Evolutionary conservation across 2,329 filamentous ascomycete genomes (phyloP).

Genomic region (Diatrype stigma): DNA sequence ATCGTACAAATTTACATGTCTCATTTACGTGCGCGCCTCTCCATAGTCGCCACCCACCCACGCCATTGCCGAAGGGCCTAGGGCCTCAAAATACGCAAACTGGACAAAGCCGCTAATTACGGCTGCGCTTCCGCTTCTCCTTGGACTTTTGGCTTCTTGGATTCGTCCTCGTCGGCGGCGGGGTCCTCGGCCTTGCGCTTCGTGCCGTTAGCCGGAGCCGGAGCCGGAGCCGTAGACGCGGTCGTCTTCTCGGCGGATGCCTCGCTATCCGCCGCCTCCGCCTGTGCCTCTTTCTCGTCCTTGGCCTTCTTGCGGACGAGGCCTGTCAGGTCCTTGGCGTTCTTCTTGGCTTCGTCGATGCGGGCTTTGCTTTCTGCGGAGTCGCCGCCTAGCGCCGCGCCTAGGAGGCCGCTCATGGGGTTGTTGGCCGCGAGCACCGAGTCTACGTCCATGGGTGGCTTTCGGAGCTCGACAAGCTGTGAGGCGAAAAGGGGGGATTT

Average conservation of each 20-base stretch:
- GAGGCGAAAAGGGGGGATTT: slow-evolving; percentile 2
- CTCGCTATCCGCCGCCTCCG: slow-evolving; percentile 2
- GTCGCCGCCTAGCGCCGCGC: slow-evolving; percentile 59
- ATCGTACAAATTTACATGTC: too few species aligned
- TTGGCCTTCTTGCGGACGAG: slow-evolving; percentile 65
- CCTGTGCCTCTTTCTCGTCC: slow-evolving; percentile 27
- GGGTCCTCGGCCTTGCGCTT: slow-evolving; percentile 40
- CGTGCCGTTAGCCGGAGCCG: slow-evolving; percentile 28
- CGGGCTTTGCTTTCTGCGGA: slow-evolving; percentile 57
- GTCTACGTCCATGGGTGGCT: slow-evolving; percentile 56
- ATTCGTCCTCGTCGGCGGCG: slow-evolving; percentile 25
- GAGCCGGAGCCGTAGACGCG: slow-evolving; percentile 15
- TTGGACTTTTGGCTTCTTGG: slow-evolving; percentile 35
- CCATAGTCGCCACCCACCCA: too few species aligned
- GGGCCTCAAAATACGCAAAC: too few species aligned
- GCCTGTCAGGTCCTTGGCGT: slow-evolving; percentile 69
- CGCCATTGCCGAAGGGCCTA: too few species aligned
- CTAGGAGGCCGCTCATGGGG: slow-evolving; percentile 56
- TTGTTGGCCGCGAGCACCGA: slow-evolving; percentile 49
- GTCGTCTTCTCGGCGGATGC: slow-evolving; percentile 21
- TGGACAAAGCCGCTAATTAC: slow-evolving; percentile 1
- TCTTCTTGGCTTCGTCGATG: slow-evolving; percentile 68
- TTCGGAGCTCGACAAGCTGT: slow-evolving; percentile 65
- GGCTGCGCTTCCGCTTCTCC: slow-evolving; percentile 12
- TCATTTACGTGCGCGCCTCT: too few species aligned